Evolutionary conservation across 345 rosid genomes (phyloP).

Genomic region (Streptanthus diversifolius): DNA sequence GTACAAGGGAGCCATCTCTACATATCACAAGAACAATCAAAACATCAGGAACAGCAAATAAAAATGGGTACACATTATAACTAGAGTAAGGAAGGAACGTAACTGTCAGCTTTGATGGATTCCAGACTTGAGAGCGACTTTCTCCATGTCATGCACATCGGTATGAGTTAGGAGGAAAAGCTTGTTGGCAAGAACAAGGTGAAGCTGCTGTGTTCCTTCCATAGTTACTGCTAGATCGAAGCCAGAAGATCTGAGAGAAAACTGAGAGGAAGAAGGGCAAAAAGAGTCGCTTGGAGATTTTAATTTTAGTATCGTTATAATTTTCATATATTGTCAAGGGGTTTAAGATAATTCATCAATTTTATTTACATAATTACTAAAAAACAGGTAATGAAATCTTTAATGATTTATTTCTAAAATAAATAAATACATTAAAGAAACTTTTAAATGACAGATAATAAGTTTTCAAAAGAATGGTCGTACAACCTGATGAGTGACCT

Average conservation of each 20-base stretch:
- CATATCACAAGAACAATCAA: too few species aligned
- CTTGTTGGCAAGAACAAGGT: conserved; percentile 69
- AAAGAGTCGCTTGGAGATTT: too few species aligned
- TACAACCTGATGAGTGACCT: conserved; percentile 28
- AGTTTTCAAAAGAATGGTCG: conserved; percentile 25
- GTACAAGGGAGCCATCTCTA: too few species aligned
- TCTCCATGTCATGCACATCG: conserved; percentile 84
- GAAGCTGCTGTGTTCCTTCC: conserved; percentile 53
- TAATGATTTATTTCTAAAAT: neutral
- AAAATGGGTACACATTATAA: too few species aligned
- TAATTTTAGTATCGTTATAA: neutral
- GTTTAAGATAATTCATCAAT: too few species aligned
- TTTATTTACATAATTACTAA: neutral
- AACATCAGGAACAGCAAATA: too few species aligned
- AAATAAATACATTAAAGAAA: neutral
- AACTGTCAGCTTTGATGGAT: conserved; percentile 52
- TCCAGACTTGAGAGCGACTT: conserved; percentile 73
- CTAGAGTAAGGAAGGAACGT: too few species aligned
- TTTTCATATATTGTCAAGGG: too few species aligned
- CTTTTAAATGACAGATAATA: neutral
- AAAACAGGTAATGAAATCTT: too few species aligned
- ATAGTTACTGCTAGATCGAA: too few species aligned
- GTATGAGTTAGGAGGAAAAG: conserved; percentile 75
- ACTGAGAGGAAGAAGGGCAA: too few species aligned
- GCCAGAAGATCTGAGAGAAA: too few species aligned